Evolutionary conservation across 106 monocot genomes (phyloP), one percentile per base, ranked within the genome.

Genomic region (Allium sativum): DNA sequence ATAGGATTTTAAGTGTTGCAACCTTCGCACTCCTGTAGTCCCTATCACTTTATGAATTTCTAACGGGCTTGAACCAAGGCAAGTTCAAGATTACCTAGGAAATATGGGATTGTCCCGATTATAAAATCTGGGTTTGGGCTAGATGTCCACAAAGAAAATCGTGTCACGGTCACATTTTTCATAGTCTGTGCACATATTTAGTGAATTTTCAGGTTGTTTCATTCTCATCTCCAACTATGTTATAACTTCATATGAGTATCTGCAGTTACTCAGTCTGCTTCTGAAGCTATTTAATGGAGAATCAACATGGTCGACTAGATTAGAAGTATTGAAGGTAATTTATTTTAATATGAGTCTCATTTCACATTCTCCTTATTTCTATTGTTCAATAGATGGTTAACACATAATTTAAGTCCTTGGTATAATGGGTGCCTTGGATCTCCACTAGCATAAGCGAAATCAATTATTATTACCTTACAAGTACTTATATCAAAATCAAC

Each of bases 351-450:
- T 45, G 21, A 15, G 22, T 44, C 55, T 11, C 18, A 21, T 31
- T 59, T 16, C 7, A 42, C 40, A 43, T 10, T 12, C 51, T 19
- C 9, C 6, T 11, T 55, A 7, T 48, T 14, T 19, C 48, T 46
- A 46, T 18, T 4, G 1, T 7, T 16, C 66, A 68, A 10, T 53
- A 22, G 21, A 18, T 52, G 44, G 48, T 45, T 62, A 17, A 68
- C 60, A 48, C 43, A 10, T 55, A 12, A 54, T 72, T 8, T 65
- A 98, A 91, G 96, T 98, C 73, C 69, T 98, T 15, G 96, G 96
- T 31, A 98, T 98, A 54, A 98, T 98, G 91, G 96, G 96, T 69
- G 91, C 96, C 59, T 78, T 98, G 65, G 96, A 98, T 78, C 96
- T 91, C 16, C 96, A 98, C 76, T 73, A 77, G 16, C 90, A 98